Percentiles rank a stretch among this genome's conserved stretches.
Evolutionary conservation across 2,329 filamentous ascomycete genomes (phyloP).

Genomic region (Fusarium albidum): DNA sequence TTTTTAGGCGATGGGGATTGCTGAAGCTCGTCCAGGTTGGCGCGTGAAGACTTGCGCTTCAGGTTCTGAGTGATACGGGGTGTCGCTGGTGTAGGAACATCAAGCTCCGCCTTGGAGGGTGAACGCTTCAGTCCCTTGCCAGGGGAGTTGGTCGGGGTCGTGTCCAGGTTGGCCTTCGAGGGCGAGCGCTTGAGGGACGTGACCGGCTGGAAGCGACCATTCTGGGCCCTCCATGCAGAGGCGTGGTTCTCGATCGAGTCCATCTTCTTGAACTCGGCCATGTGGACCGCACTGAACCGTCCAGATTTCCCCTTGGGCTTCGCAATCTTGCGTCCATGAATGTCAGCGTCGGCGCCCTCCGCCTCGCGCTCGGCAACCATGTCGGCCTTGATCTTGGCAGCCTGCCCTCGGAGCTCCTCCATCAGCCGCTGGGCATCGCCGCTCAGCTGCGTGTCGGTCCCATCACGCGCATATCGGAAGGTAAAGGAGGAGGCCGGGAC

Average conservation of each 20-base stretch:
- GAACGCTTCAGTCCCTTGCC: conserved; percentile 58
- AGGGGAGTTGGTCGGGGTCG: conserved; percentile 44
- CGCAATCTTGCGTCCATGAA: conserved; percentile 73
- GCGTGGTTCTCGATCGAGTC: conserved; percentile 91
- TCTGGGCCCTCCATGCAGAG: conserved; percentile 75
- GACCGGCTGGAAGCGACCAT: conserved; percentile 61
- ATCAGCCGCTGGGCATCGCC: conserved; percentile 68
- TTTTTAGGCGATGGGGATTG: conserved; percentile 42
- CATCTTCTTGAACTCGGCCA: conserved; percentile 95
- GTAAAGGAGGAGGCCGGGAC: conserved; percentile 69
- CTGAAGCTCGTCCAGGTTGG: conserved; percentile 45
- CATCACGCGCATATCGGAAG: conserved; percentile 71
- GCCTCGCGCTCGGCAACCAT: conserved; percentile 69
- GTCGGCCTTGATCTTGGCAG: conserved; percentile 73
- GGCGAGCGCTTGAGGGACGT: conserved; percentile 51
- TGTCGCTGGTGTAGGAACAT: conserved; percentile 59
- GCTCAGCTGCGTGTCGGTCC: conserved; percentile 62
- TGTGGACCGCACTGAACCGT: conserved; percentile 86
- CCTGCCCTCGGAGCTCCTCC: conserved; percentile 76
- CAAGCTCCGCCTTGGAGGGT: conserved; percentile 60
- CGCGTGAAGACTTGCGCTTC: conserved; percentile 42
- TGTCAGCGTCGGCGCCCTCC: conserved; percentile 55
- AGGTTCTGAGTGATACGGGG: conserved; percentile 45
- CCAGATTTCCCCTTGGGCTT: conserved; percentile 79
- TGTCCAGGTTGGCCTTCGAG: conserved; percentile 55